Percentiles rank a stretch among this genome's conserved stretches.
Evolutionary conservation across 1,284 basidiomycete genomes (phyloP).

Genomic region (Schizophyllum amplum): DNA sequence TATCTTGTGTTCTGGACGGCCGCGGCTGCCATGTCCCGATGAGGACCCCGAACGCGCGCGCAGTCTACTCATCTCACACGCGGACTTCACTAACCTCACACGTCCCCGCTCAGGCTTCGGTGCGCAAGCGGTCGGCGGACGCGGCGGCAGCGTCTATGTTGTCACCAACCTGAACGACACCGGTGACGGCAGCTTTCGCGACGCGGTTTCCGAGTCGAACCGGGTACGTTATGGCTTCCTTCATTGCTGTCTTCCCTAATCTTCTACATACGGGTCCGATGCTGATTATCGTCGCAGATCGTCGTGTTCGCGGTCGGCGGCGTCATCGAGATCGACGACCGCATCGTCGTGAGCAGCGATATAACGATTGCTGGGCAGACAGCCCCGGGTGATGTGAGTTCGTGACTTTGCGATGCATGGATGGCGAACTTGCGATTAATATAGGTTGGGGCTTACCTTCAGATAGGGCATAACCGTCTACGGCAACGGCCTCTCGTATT

Average conservation of each 20-base stretch:
- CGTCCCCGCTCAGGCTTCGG: constrained; percentile 25
- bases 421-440: constrained; percentile 8
- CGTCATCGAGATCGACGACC: constrained; percentile 23
- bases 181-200: constrained; percentile 26
- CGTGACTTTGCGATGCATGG: constrained; percentile 3
- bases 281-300: constrained; percentile 14
- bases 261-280: no score
- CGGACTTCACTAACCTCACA: neutral
- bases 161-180: constrained; percentile 27
- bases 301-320: constrained; percentile 29
- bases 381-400: constrained; percentile 20
- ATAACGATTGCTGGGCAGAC: constrained; percentile 27
- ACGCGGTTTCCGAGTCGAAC: constrained; percentile 25
- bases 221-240: constrained; percentile 12
- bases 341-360: constrained; percentile 25
- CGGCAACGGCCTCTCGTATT: constrained; percentile 26
- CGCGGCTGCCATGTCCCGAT: no score
- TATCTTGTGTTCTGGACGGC: neutral
- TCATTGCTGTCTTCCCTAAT: neutral
- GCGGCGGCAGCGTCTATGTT: constrained; percentile 18
- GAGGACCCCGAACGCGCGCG: no score
- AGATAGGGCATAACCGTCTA: constrained; percentile 24
- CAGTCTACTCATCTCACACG: no score
- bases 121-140: constrained; percentile 25
- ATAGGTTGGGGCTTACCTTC: neutral